Percentiles rank a stretch among this genome's conserved stretches.
Evolutionary conservation across 306 rosid species (phyloP).

Genomic region (Cyclanthera cordifolia): DNA sequence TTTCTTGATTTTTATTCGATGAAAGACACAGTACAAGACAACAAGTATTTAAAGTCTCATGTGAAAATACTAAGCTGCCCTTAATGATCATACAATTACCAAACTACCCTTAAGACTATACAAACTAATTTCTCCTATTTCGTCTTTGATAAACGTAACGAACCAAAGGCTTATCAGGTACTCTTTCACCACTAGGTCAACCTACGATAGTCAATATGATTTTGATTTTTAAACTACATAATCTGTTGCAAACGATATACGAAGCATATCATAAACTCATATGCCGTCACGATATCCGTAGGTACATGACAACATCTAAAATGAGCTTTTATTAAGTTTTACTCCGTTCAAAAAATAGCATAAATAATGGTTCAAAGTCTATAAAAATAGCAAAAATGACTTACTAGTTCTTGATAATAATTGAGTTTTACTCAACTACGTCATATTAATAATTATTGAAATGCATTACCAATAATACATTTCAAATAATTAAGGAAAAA

Average conservation of each 20-base stretch:
- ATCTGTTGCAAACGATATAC: neutral
- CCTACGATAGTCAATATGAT: too few species aligned
- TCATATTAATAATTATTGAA: neutral
- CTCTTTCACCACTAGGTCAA: too few species aligned
- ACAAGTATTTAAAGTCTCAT: too few species aligned
- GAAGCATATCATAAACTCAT: neutral
- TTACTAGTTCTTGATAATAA: neutral
- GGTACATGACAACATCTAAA: neutral
- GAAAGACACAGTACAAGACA: too few species aligned
- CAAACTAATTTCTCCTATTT: too few species aligned
- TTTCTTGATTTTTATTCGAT: too few species aligned
- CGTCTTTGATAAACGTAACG: too few species aligned
- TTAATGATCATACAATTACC: too few species aligned
- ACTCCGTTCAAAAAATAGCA: neutral
- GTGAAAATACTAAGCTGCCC: too few species aligned
- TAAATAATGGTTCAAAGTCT: neutral
- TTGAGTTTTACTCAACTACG: neutral
- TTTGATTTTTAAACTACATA: neutral
- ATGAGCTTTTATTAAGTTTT: neutral
- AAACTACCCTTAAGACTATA: too few species aligned
- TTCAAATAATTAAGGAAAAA: too few species aligned
- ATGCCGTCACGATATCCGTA: neutral
- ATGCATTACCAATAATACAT: neutral
- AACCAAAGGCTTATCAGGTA: too few species aligned
- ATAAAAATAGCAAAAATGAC: neutral